phyloP scores from a whole-genome alignment of 2,329 filamentous ascomycete species.

The Cladosporium sp. region DNA sequence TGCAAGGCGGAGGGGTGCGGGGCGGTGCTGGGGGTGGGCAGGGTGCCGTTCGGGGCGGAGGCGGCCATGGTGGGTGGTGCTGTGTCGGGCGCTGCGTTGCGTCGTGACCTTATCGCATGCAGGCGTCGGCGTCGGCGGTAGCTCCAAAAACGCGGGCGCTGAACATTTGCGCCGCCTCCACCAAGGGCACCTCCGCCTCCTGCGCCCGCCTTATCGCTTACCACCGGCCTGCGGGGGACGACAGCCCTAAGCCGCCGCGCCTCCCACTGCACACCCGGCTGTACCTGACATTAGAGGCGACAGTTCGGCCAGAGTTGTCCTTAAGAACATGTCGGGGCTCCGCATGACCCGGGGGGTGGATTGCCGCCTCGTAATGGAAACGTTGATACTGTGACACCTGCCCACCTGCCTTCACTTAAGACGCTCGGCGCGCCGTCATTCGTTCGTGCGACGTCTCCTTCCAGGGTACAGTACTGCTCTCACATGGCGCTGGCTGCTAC shows the following conservation, averaged over 20 bases:
- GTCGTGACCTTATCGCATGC: neutral
- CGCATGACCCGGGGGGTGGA: conserved; percentile 4
- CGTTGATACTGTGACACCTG: neutral
- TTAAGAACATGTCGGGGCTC: neutral
- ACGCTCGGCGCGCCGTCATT: neutral
- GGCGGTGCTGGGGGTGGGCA: neutral
- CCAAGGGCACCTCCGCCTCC: neutral
- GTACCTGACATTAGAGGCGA: neutral
- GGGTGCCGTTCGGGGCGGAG: neutral
- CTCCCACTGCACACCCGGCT: neutral
- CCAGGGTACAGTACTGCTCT: neutral
- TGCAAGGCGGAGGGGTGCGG: conserved; percentile 17
- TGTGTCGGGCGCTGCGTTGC: neutral
- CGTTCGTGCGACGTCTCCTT: neutral
- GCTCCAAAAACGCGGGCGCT: too few relatives aligned
- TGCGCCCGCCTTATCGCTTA: neutral
- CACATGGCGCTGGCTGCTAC: neutral
- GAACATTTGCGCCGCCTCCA: neutral
- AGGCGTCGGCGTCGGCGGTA: neutral
- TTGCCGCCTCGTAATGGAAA: conserved; percentile 4
- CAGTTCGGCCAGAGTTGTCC: too few relatives aligned
- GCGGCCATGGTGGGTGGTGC: neutral
- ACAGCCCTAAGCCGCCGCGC: too few relatives aligned
- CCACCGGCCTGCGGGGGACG: neutral
- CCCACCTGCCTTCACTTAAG: neutral